Conservation (phyloP, 2,329 filamentous ascomycete species). For the Penicillium sp. region DNA sequence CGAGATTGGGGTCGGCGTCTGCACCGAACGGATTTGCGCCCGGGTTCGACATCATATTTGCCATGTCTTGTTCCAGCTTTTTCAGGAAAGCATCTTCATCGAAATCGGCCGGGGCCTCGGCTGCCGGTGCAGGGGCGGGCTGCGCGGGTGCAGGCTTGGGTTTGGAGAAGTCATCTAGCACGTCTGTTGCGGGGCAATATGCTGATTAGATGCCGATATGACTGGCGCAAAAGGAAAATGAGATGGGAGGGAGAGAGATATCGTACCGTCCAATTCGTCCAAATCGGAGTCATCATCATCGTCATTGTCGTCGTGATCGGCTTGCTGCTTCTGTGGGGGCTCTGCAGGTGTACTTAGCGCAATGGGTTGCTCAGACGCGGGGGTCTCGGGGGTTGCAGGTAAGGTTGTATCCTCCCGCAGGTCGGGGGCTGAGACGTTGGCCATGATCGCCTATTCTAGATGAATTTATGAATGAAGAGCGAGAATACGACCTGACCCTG, state of each 20-base stretch:
- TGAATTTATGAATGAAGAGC: background rate
- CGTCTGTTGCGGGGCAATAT: conserved; percentile 57
- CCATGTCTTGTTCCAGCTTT: conserved; percentile 89
- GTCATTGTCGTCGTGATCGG: conserved; percentile 50
- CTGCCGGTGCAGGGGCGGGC: conserved; percentile 4
- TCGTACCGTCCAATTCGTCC: conserved; percentile 83
- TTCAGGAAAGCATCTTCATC: conserved; percentile 65
- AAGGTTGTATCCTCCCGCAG: background rate
- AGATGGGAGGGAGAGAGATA: background rate
- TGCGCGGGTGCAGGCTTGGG: conserved; percentile 41
- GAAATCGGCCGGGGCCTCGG: conserved; percentile 19
- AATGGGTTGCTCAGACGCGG: background rate
- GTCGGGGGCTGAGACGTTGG: background rate
- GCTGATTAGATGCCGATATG: background rate
- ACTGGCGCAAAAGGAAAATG: background rate
- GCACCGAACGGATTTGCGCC: conserved; percentile 20
- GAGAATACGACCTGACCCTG: background rate
- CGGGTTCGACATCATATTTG: conserved; percentile 64
- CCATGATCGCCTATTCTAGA: background rate
- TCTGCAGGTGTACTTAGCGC: background rate
- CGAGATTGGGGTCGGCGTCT: conserved; percentile 18
- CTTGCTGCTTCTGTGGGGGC: background rate
- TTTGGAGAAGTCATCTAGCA: conserved; percentile 88
- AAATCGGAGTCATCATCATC: conserved; percentile 90
- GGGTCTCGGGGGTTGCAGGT: conserved; percentile 2